phyloP scores from a whole-genome alignment of 495 filamentous ascomycete species.

The Hypoxylon trugodes region DNA sequence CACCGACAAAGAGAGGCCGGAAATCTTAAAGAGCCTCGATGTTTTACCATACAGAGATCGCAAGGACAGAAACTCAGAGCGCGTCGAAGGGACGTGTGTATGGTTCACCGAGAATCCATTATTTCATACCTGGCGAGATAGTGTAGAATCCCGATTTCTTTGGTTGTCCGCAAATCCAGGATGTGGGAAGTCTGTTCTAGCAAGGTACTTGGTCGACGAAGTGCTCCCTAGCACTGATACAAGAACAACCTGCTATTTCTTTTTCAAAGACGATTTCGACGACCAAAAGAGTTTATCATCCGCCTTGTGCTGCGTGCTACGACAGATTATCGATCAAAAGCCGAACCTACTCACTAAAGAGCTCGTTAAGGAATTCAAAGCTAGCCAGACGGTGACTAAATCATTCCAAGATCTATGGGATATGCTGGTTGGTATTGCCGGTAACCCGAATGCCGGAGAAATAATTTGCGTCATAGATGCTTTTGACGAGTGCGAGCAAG shows the following conservation, averaged over 20 bases:
- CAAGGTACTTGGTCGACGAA: slow-evolving; percentile 55
- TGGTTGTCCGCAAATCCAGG: slow-evolving; percentile 65
- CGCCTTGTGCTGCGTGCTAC: slow-evolving; percentile 57
- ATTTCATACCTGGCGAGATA: slow-evolving; percentile 48
- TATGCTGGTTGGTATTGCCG: slow-evolving; percentile 47
- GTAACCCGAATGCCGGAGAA: slow-evolving; percentile 49
- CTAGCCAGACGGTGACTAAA: slow-evolving; percentile 37
- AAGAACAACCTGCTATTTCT: slow-evolving; percentile 59
- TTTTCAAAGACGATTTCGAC: slow-evolving; percentile 63
- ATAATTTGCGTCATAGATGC: slow-evolving; percentile 62
- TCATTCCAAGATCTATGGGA: slow-evolving; percentile 53
- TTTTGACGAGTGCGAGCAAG: slow-evolving; percentile 49
- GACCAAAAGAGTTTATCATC: slow-evolving; percentile 51
- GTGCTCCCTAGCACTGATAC: slow-evolving; percentile 31
- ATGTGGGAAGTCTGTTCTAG: slow-evolving; percentile 64
- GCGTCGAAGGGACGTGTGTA: slow-evolving; percentile 50
- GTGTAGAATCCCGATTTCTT: slow-evolving; percentile 40
- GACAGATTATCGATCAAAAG: slow-evolving; percentile 54
- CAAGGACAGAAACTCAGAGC: slow-evolving; percentile 52
- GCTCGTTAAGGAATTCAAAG: slow-evolving; percentile 34
- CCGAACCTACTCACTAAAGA: slow-evolving; percentile 42
- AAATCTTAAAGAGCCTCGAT: slow-evolving; percentile 25
- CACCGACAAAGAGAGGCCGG: background rate
- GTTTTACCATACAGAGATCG: slow-evolving; percentile 46
- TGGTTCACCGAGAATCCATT: slow-evolving; percentile 50